Conservation (phyloP, 2,329 filamentous ascomycete species). For the Didymella exigua region DNA sequence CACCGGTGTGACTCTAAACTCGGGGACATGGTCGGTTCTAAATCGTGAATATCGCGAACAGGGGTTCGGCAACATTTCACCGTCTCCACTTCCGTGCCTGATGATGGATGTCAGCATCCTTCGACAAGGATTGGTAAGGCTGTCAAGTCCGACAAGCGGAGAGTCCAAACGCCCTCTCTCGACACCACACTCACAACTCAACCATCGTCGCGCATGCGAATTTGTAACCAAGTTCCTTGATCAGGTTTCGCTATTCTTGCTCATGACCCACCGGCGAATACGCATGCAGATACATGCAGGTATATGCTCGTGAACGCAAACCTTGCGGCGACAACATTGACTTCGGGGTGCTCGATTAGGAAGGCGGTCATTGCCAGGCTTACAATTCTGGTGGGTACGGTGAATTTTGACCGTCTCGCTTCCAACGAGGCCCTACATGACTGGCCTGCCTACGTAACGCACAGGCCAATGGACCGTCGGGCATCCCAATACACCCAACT, state of each 20-base stretch:
- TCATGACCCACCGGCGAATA: neutral
- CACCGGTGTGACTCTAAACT: neutral
- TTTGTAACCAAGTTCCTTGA: neutral
- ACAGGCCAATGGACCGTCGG: neutral
- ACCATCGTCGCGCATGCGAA: neutral
- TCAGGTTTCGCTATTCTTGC: neutral
- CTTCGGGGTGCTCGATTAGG: neutral
- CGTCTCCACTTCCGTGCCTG: slow-evolving; percentile 2
- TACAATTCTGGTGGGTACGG: slow-evolving; percentile 16
- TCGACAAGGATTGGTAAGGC: neutral
- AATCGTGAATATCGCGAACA: neutral
- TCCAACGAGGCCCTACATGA: neutral
- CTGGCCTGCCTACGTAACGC: neutral
- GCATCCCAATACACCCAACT: neutral
- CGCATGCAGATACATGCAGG: neutral
- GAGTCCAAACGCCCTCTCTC: neutral
- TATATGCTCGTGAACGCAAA: neutral
- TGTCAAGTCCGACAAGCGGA: neutral
- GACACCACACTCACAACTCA: neutral
- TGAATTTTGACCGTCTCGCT: slow-evolving; percentile 27
- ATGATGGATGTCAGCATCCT: neutral
- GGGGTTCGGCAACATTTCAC: slow-evolving; percentile 12
- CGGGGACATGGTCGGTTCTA: neutral
- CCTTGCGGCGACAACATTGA: neutral
- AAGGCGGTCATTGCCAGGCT: neutral